These are phyloP conservation scores for Manihot esculenta DNA, from an alignment of 441 rosid species.

Conservation along the genomic window DNA sequence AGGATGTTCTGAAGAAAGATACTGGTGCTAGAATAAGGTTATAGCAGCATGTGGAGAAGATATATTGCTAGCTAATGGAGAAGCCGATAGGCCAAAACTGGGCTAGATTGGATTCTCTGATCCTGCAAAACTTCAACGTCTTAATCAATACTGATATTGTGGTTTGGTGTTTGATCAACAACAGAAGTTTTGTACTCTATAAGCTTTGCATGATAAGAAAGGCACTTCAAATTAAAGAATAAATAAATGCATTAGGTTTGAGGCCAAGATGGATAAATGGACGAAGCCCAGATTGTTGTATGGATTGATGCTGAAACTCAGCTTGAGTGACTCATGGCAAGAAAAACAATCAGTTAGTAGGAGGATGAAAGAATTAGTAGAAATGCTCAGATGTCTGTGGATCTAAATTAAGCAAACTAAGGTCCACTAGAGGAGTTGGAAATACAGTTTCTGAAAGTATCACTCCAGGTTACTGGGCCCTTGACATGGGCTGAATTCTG, in stretches of 20 bases:
- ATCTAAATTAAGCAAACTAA: conserved; percentile 47
- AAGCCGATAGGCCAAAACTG: conserved; percentile 67
- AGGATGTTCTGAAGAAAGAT: conserved; percentile 78
- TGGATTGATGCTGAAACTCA: conserved; percentile 36
- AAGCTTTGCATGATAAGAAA: too few species aligned
- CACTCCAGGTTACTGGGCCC: not conserved
- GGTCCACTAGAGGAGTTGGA: conserved; percentile 59
- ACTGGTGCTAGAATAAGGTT: conserved; percentile 64
- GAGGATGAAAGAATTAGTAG: conserved; percentile 60
- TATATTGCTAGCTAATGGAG: conserved; percentile 54
- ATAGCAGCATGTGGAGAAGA: conserved; percentile 72
- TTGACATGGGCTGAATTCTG: conserved; percentile 45
- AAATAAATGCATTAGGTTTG: too few species aligned
- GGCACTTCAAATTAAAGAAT: too few species aligned
- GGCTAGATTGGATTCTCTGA: conserved; percentile 81
- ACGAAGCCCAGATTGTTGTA: conserved; percentile 63
- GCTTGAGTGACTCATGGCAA: conserved; percentile 8
- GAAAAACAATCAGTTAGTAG: conserved; percentile 33
- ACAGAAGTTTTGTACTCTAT: conserved; percentile 69
- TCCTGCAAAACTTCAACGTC: conserved; percentile 62
- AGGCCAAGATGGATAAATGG: conserved; percentile 72
- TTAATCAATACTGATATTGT: conserved; percentile 14
- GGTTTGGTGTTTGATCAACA: not conserved
- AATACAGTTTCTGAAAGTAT: conserved; percentile 38
- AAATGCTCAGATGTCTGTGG: conserved; percentile 63